phyloP scores from a whole-genome alignment of 2,329 filamentous ascomycete genomes.

The Byssoonygena ceratinophila region DNA sequence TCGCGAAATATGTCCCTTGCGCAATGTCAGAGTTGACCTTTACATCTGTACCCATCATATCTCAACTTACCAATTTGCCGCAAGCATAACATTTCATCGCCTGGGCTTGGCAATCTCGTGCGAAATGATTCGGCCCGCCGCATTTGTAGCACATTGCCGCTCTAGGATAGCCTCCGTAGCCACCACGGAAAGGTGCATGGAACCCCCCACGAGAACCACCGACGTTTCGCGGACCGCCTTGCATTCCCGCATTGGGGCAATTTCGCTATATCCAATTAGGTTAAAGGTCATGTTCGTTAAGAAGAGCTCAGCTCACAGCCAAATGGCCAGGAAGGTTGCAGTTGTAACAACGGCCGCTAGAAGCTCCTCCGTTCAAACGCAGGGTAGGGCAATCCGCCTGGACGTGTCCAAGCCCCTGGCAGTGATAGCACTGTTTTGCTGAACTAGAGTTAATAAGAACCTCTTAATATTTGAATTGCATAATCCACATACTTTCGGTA shows the following conservation, averaged over 20 bases:
- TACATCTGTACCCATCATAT: not conserved
- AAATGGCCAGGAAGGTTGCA: slow-evolving; percentile 89
- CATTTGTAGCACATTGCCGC: slow-evolving; percentile 57
- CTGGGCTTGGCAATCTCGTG: slow-evolving; percentile 94
- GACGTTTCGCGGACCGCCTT: slow-evolving; percentile 53
- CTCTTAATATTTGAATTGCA: not conserved
- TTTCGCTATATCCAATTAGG: slow-evolving; percentile 26
- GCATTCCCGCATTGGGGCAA: slow-evolving; percentile 23
- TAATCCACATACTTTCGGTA: slow-evolving; percentile 60
- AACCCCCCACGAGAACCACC: slow-evolving; percentile 57
- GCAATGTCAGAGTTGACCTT: not conserved
- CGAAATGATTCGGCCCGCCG: slow-evolving; percentile 89
- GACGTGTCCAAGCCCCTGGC: slow-evolving; percentile 94
- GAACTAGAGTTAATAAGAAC: slow-evolving; percentile 10
- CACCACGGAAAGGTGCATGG: slow-evolving; percentile 57
- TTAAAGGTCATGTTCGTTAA: not conserved
- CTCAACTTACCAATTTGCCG: slow-evolving; percentile 58
- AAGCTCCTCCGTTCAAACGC: slow-evolving; percentile 68
- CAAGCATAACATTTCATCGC: slow-evolving; percentile 98
- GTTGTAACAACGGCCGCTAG: slow-evolving; percentile 87
- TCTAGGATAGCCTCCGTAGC: slow-evolving; percentile 50
- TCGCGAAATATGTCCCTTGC: slow-evolving; percentile 68
- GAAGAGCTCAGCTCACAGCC: slow-evolving; percentile 51
- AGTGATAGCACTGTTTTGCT: slow-evolving; percentile 99
- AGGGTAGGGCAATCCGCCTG: slow-evolving; percentile 98